Evolutionary conservation across 768 basidiomycete species (phyloP), one percentile per base, ranked within the genome.

Genomic region (Boletus rubescentipes): DNA sequence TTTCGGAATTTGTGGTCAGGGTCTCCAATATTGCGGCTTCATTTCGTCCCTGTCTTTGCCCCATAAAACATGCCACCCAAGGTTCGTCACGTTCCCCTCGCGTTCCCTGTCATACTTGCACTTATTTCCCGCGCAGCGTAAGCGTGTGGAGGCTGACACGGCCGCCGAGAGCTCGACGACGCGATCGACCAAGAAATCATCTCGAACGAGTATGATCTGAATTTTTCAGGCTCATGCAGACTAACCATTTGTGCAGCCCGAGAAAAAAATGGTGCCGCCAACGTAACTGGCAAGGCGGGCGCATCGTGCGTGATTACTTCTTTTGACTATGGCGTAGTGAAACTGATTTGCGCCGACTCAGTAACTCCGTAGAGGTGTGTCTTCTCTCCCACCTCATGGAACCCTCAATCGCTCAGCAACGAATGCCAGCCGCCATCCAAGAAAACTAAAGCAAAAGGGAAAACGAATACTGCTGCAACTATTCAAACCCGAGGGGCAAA

Each of bases 91-190:
- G 7, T n/a, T 18, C 9, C 21, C 23, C 39, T 41, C 15, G 10
- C 29, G 12, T 38, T 66, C 11, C 9, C n/a, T 10, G 32, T 30
- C 42, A 11, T 6, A 29, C 51, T 39, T 64, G 62, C 49, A 62
- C 68, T 53, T 38, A 64, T 36, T 18, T 8, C 9, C 10, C 37
- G 14, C 6, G 26, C 63, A 89, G 87, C 75, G 86, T 59, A 89
- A 87, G 74, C 83, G 80, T 68, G 68, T 69, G 21, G 78, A 77
- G 30, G 76, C 77, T 36, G 50, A 62, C 62, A 69, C 67, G 34
- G 5, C 59, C 29, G 31, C 29, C 35, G 67, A 61, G 53, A 63
- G 67, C 16, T 40, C 74, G 32, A 57, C 75, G 57, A 70, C 79
- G 61, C 77, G 79, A 67, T 62, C 73, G 32, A 79, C 78, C 34